phyloP scores from a whole-genome alignment of 2,329 filamentous ascomycete species.

The Ophiostoma triangulosporum region DNA sequence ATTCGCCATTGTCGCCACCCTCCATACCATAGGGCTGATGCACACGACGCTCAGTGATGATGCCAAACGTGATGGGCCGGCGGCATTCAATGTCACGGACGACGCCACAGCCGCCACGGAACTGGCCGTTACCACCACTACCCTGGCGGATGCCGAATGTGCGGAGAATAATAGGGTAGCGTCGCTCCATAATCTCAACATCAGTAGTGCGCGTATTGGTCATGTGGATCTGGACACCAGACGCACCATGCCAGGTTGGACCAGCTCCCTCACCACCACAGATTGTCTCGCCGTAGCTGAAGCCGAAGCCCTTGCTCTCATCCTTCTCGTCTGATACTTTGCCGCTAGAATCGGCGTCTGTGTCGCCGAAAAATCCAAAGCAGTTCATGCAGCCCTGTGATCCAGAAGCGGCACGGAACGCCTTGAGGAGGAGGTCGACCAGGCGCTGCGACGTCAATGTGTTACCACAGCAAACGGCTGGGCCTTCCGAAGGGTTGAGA shows the following conservation, averaged over 20 bases:
- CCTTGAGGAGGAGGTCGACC: slow-evolving; percentile 21
- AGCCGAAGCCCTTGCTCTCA: slow-evolving; percentile 11
- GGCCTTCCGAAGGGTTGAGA: slow-evolving; percentile 19
- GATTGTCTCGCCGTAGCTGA: slow-evolving; percentile 22
- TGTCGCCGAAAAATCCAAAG: slow-evolving; percentile 18
- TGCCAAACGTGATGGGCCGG: slow-evolving; percentile 18
- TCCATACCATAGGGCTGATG: slow-evolving; percentile 23
- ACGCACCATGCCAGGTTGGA: slow-evolving; percentile 18
- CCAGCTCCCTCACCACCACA: slow-evolving; percentile 23
- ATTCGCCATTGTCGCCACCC: slow-evolving; percentile 18
- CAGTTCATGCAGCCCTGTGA: slow-evolving; percentile 22
- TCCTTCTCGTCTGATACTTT: slow-evolving; percentile 12
- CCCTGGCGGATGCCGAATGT: slow-evolving; percentile 18
- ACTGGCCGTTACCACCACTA: slow-evolving; percentile 20
- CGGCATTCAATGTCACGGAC: slow-evolving; percentile 24
- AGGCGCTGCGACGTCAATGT: slow-evolving; percentile 20
- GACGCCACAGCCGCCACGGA: slow-evolving; percentile 22
- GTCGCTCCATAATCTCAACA: slow-evolving; percentile 22
- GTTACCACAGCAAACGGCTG: slow-evolving; percentile 30
- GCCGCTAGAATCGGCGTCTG: slow-evolving; percentile 7
- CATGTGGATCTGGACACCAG: slow-evolving; percentile 19
- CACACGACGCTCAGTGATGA: slow-evolving; percentile 24
- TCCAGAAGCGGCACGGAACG: slow-evolving; percentile 18
- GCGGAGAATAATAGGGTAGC: slow-evolving; percentile 22
- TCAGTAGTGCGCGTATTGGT: slow-evolving; percentile 23